phyloP scores from a whole-genome alignment of 306 rosid genomes.

The Cicer pinnatifidum region DNA sequence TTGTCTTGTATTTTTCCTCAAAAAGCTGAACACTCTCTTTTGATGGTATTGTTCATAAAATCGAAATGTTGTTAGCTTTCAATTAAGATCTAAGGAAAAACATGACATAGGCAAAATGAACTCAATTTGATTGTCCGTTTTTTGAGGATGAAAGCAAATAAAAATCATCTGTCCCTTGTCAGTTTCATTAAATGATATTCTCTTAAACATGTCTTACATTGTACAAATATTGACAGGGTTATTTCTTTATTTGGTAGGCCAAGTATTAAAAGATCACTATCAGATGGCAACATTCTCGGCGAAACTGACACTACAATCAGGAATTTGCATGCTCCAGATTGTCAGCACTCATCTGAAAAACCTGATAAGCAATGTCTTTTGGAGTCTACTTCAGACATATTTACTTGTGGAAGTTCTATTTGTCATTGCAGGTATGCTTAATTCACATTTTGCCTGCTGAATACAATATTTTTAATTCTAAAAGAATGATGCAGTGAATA shows the following conservation, averaged over 20 bases:
- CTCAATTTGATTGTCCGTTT: background rate
- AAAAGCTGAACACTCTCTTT: no score
- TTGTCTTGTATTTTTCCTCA: no score
- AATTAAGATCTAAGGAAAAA: background rate
- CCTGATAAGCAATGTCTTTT: conserved; percentile 47
- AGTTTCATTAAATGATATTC: conserved; percentile 22
- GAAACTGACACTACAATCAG: conserved; percentile 57
- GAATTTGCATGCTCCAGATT: conserved; percentile 49
- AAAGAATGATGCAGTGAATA: no score
- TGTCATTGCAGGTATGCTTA: conserved; percentile 70
- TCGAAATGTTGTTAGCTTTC: no score
- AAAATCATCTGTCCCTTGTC: conserved; percentile 7
- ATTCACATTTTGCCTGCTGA: conserved; percentile 23
- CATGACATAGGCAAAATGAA: conserved; percentile 4
- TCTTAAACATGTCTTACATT: conserved; percentile 19
- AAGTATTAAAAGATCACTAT: conserved; percentile 77
- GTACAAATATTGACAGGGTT: background rate
- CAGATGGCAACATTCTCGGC: conserved; percentile 73
- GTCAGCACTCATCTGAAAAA: conserved; percentile 52
- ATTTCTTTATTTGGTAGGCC: conserved; percentile 59
- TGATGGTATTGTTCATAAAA: no score
- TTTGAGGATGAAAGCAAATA: conserved; percentile 36
- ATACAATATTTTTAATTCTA: background rate
- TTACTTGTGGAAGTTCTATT: conserved; percentile 58
- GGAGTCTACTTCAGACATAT: conserved; percentile 60